phyloP scores from a whole-genome alignment of 495 filamentous ascomycete genomes.

The Annulohypoxylon bovei region DNA sequence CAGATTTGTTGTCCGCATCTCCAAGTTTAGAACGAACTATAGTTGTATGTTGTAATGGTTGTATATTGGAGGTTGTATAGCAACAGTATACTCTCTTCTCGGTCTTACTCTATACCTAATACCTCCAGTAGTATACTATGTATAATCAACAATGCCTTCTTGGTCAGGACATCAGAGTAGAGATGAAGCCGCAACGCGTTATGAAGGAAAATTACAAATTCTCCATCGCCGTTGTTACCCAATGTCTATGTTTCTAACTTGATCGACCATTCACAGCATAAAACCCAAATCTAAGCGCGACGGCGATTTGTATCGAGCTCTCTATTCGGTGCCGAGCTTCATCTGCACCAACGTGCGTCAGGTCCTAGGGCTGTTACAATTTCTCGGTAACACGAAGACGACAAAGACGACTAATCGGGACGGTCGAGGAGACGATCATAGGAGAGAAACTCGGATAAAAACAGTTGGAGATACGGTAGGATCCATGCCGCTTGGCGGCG shows the following conservation, averaged over 20 bases:
- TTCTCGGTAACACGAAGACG: constrained; percentile 21
- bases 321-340: constrained; percentile 32
- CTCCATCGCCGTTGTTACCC: constrained; percentile 32
- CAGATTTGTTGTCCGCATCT: constrained; percentile 7
- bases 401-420: constrained; percentile 33
- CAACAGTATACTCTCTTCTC: background rate
- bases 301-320: constrained; percentile 6
- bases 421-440: constrained; percentile 9
- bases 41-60: background rate
- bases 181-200: constrained; percentile 20
- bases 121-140: constrained; percentile 15
- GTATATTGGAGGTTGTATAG: background rate
- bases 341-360: constrained; percentile 31
- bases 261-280: constrained; percentile 31
- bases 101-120: background rate
- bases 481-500: constrained; percentile 36
- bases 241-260: constrained; percentile 34
- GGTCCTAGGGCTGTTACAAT: constrained; percentile 25
- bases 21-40: constrained; percentile 20
- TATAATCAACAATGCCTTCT: constrained; percentile 7
- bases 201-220: constrained; percentile 10
- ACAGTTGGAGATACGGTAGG: constrained; percentile 34
- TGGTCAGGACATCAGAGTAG: constrained; percentile 6
- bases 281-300: constrained; percentile 29
- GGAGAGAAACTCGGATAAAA: constrained; percentile 32